Percentiles rank a stretch among this genome's conserved stretches.
phyloP scores from a whole-genome alignment of 2,329 filamentous ascomycete species.

The Onygena corvina region DNA sequence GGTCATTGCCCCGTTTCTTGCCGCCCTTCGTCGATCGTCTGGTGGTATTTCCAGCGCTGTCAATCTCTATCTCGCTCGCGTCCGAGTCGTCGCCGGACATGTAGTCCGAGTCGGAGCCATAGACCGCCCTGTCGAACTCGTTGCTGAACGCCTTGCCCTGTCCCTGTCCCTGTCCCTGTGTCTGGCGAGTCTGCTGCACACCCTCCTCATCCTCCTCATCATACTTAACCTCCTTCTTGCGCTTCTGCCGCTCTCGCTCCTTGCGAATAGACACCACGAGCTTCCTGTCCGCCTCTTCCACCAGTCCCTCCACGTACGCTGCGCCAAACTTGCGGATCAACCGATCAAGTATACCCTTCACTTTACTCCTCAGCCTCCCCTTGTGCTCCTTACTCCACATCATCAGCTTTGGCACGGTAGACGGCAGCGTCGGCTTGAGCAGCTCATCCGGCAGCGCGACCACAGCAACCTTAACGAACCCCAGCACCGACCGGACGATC shows the following conservation, averaged over 20 bases:
- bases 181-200: slow-evolving; percentile 11
- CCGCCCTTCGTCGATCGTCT: slow-evolving; percentile 7
- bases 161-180: neutral
- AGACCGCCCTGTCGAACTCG: slow-evolving; percentile 92
- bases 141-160: slow-evolving; percentile 53
- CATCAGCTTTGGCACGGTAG: slow-evolving; percentile 79
- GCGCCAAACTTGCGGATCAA: slow-evolving; percentile 86
- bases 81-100: slow-evolving; percentile 55
- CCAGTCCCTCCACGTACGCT: slow-evolving; percentile 64
- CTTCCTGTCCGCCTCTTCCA: slow-evolving; percentile 77
- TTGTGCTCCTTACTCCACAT: slow-evolving; percentile 98
- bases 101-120: slow-evolving; percentile 57
- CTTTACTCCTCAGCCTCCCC: slow-evolving; percentile 89
- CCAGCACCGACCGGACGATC: slow-evolving; percentile 85
- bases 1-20: neutral
- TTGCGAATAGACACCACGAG: slow-evolving; percentile 91
- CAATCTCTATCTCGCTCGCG: slow-evolving; percentile 34
- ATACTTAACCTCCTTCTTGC: slow-evolving; percentile 63
- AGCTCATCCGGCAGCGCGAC: slow-evolving; percentile 70
- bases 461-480: slow-evolving; percentile 92
- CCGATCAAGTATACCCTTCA: slow-evolving; percentile 93
- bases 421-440: slow-evolving; percentile 62
- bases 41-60: slow-evolving; percentile 26
- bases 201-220: slow-evolving; percentile 35
- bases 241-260: slow-evolving; percentile 79